Percentiles rank a stretch among this genome's conserved stretches.
Conservation (phyloP, 2,329 filamentous ascomycete genomes). For the Xylariaceae sp. region DNA sequence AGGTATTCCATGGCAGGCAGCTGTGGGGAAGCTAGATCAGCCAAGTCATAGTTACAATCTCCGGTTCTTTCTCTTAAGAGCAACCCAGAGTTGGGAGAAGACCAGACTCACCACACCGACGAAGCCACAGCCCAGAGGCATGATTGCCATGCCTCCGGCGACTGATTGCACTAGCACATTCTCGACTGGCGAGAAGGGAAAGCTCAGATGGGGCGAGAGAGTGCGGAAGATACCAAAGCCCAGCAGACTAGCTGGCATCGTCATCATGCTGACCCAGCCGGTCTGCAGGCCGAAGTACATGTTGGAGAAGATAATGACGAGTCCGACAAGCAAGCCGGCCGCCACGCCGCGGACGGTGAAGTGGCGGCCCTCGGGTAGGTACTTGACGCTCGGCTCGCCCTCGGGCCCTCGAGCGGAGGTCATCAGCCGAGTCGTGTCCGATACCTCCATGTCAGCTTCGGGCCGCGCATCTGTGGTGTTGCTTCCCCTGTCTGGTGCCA, state of each 20-base stretch:
- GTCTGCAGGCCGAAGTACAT: constrained; percentile 99
- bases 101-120: constrained; percentile 65
- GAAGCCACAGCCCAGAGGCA: constrained; percentile 93
- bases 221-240: constrained; percentile 91
- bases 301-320: constrained; percentile 92
- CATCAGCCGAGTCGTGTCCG: constrained; percentile 3
- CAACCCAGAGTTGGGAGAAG: neutral
- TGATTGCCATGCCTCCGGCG: constrained; percentile 89
- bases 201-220: constrained; percentile 63
- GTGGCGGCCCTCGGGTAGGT: constrained; percentile 49
- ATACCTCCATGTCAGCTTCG: constrained; percentile 8
- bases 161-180: constrained; percentile 97
- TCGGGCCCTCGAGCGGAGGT: constrained; percentile 4
- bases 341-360: constrained; percentile 79
- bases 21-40: constrained; percentile 26
- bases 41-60: too few relatives aligned
- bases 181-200: constrained; percentile 89
- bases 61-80: too few relatives aligned
- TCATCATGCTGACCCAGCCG: constrained; percentile 71
- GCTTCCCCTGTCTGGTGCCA: constrained; percentile 28
- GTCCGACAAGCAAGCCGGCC: constrained; percentile 76
- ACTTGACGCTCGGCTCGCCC: constrained; percentile 17
- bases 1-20: constrained; percentile 89
- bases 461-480: constrained; percentile 7
- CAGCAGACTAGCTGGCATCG: constrained; percentile 90